phyloP scores from a whole-genome alignment of 2,329 filamentous ascomycete species.

The Alternaria alternata region DNA sequence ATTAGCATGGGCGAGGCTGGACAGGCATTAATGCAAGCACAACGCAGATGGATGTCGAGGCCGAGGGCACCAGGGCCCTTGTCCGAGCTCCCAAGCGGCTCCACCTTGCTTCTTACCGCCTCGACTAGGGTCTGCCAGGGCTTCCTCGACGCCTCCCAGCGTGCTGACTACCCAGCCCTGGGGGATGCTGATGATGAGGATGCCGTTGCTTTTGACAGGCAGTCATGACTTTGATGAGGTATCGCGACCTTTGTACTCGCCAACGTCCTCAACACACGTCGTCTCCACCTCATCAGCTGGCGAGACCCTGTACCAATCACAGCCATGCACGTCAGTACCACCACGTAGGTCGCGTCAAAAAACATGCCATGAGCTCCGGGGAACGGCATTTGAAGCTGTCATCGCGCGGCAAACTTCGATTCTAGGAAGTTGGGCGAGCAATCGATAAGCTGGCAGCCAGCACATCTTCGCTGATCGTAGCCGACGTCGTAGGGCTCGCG shows the following conservation, averaged over 20 bases:
- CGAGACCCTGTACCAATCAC: constrained; percentile 18
- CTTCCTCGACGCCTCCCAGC: neutral
- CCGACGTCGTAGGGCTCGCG: neutral
- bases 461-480: constrained; percentile 1
- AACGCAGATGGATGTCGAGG: constrained; percentile 9
- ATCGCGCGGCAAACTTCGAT: constrained; percentile 1
- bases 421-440: constrained; percentile 4
- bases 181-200: neutral
- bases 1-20: constrained; percentile 6
- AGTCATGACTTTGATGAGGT: neutral
- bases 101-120: constrained; percentile 23
- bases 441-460: neutral
- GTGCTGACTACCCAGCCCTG: neutral
- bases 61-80: constrained; percentile 7
- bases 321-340: constrained; percentile 27
- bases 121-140: constrained; percentile 10
- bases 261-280: constrained; percentile 6
- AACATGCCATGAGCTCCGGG: neutral
- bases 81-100: constrained; percentile 13
- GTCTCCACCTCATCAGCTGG: constrained; percentile 2
- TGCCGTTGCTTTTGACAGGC: neutral
- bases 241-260: constrained; percentile 8
- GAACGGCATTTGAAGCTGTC: neutral
- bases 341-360: constrained; percentile 23
- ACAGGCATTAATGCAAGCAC: constrained; percentile 21